phyloP scores from a whole-genome alignment of 2,329 filamentous ascomycete species.

The Fusarium paranaense region DNA sequence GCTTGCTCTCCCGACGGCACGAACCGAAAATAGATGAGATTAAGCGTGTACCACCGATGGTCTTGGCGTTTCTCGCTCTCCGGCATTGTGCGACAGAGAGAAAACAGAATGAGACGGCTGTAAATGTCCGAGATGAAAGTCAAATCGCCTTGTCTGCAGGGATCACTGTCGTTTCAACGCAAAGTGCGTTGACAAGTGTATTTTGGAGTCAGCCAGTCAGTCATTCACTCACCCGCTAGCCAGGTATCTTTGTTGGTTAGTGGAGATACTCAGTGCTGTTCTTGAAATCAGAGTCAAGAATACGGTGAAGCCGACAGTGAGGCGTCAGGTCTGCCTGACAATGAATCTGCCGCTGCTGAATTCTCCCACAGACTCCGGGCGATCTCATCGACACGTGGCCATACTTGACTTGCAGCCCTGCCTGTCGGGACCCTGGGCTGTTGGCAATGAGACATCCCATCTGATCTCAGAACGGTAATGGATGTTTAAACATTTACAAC shows the following conservation, averaged over 20 bases:
- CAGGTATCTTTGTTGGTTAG: neutral
- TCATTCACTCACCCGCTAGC: neutral
- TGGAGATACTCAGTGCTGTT: neutral
- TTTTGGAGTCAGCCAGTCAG: neutral
- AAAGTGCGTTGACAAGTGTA: neutral
- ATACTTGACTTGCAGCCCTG: neutral
- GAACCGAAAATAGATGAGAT: neutral
- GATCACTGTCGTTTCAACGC: neutral
- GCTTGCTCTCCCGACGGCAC: conserved; percentile 5
- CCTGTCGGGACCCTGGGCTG: neutral
- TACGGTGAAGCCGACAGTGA: neutral
- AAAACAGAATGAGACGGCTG: neutral
- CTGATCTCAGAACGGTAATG: neutral
- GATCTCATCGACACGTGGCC: conserved; percentile 15
- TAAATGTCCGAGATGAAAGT: neutral
- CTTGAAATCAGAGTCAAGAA: neutral
- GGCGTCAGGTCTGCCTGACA: neutral
- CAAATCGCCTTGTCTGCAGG: neutral
- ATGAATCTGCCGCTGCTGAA: neutral
- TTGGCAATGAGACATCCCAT: neutral
- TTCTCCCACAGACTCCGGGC: neutral
- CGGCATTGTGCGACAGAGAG: neutral
- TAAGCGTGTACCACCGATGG: neutral
- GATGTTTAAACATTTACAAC: neutral
- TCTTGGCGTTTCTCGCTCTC: neutral